phyloP scores from a whole-genome alignment of 257 asterid species.

The Eustoma russellianum region DNA sequence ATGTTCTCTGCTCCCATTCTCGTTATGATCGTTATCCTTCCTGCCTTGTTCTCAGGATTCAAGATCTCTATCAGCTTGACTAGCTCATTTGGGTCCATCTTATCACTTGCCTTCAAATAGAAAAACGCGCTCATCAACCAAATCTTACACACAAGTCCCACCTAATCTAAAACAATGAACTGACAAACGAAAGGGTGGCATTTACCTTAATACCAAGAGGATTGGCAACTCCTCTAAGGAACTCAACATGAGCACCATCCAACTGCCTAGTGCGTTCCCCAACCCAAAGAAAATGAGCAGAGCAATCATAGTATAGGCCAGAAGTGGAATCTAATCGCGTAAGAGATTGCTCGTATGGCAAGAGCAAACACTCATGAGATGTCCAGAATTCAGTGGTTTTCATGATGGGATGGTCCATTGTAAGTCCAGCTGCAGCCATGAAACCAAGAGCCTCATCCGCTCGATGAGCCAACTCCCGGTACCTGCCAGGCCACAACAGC shows the following conservation, averaged over 20 bases:
- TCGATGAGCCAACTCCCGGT: constrained; percentile 63
- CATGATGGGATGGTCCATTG: constrained; percentile 68
- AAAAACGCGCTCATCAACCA: too few species aligned
- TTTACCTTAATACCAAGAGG: constrained; percentile 83
- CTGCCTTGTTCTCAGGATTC: constrained; percentile 66
- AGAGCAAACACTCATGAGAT: constrained; percentile 73
- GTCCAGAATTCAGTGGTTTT: constrained; percentile 69
- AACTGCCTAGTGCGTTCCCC: constrained; percentile 78
- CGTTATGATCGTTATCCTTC: constrained; percentile 70
- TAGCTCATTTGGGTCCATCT: constrained; percentile 67
- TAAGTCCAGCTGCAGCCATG: constrained; percentile 77
- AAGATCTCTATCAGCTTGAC: constrained; percentile 67
- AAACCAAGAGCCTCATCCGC: constrained; percentile 83
- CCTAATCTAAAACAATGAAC: too few species aligned
- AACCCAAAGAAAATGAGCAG: constrained; percentile 74
- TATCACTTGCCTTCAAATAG: constrained; percentile 80
- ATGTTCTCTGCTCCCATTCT: constrained; percentile 92
- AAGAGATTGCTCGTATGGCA: constrained; percentile 75
- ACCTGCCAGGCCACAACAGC: constrained; percentile 35
- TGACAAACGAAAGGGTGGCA: too few species aligned
- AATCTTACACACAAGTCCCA: too few species aligned
- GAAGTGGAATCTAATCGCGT: constrained; percentile 73
- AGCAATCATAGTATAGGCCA: constrained; percentile 65
- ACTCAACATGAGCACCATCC: constrained; percentile 81
- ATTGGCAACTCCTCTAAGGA: constrained; percentile 68